Evolutionary conservation across 1,139 yeast species (phyloP), one percentile per base, ranked within the genome.

Genomic region (Sugiyamaella paludigena): DNA sequence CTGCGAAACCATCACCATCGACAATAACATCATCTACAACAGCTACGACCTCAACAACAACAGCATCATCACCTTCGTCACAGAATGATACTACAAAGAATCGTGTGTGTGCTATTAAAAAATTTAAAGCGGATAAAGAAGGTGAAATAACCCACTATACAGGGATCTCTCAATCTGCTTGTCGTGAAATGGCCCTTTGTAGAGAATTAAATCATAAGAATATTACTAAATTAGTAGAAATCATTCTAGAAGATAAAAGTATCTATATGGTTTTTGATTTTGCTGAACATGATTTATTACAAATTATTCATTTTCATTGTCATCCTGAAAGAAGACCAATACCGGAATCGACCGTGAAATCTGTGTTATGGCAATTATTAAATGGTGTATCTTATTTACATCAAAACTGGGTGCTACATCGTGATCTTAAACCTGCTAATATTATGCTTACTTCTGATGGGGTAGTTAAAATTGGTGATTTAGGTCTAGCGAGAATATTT

Each of bases 401-500:
- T 68, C 92, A 88, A 66, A 91, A 92, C 67, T 92, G 98, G 98
- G 83, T 94, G 1, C 74, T 94, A 46, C 99, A 92, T 67, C 76
- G 99, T 55, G 99, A 92, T 69, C 76, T 92, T 57, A 92, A 92
- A 65, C 99, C 99, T 0, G 98, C 98, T 1, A 92, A 92, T 67
- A 92, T 94, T 58, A 92, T 92, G 98, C 96, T 92, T 1, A 82
- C 96, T 0, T 78, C 83, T 9, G 80, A 78, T 52, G 99, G 99
- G 0, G 81, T 83, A 19, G 95, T 92, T 15, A 94, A 92, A 65
- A 89, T 94, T 56, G 99, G 98, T 29, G 98, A 92, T 70, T 76
- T 92, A 59, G 99, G 99, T 1, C 74, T 92, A 37, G 98, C 98
- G 0, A 76, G 98, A 52, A 81, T 87, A 58, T 92, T 91, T 69